These are phyloP conservation scores for Plantago ovata DNA, from an alignment of 257 asterid genomes.

Conservation along the genomic window DNA sequence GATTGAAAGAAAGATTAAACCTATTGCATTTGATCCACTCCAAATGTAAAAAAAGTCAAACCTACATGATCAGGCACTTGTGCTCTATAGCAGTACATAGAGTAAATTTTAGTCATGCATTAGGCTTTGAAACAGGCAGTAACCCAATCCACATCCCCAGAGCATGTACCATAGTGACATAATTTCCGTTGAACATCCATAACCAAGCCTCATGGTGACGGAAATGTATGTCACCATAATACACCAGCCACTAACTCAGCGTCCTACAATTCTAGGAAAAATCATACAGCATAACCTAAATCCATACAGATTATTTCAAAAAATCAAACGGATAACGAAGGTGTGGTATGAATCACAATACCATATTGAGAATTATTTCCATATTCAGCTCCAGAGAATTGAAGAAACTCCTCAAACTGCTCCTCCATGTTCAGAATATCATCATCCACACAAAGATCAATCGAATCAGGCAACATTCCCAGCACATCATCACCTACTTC, in stretches of 20 bases:
- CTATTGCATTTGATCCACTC: neutral
- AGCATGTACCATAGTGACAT: no score
- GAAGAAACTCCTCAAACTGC: conserved; percentile 84
- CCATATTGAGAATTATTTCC: conserved; percentile 14
- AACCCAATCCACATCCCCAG: no score
- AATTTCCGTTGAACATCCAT: no score
- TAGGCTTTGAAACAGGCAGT: no score
- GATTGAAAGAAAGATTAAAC: neutral
- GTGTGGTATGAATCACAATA: no score
- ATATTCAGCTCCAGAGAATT: conserved; percentile 39
- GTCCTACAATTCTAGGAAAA: no score
- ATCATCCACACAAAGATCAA: conserved; percentile 80
- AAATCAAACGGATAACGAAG: neutral
- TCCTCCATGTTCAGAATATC: conserved; percentile 80
- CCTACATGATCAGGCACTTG: neutral
- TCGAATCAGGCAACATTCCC: conserved; percentile 66
- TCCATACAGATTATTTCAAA: neutral
- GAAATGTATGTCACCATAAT: no score
- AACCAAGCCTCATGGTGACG: no score
- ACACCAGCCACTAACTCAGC: no score
- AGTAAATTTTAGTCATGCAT: no score
- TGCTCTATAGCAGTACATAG: no score
- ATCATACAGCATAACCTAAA: neutral
- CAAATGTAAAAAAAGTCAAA: no score
- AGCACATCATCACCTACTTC: conserved; percentile 30